phyloP scores from a whole-genome alignment of 2,329 filamentous ascomycete genomes.

The Diplodia sapinea region DNA sequence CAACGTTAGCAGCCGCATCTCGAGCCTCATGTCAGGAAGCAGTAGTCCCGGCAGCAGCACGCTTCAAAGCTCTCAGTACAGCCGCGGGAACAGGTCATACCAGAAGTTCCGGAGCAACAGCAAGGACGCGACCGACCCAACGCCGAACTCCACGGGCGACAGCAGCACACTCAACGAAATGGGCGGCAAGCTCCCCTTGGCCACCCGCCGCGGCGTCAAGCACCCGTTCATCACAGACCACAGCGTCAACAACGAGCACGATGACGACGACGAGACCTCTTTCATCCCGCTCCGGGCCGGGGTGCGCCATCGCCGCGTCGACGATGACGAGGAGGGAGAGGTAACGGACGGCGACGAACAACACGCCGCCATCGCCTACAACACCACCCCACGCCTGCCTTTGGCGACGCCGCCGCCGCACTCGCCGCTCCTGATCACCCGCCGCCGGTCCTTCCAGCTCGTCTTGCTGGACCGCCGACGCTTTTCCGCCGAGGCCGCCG shows the following conservation, averaged over 20 bases:
- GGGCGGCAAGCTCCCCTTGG: background rate
- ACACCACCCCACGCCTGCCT: background rate
- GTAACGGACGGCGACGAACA: too few species aligned
- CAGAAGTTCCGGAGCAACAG: background rate
- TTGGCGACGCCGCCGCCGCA: background rate
- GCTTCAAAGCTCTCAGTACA: background rate
- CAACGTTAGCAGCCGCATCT: constrained; percentile 4
- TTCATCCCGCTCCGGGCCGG: background rate
- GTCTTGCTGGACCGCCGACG: background rate
- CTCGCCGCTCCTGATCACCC: constrained; percentile 2
- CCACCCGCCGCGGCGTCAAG: background rate
- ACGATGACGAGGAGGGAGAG: too few species aligned
- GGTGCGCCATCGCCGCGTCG: background rate
- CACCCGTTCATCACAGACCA: background rate
- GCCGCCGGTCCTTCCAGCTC: constrained; percentile 12
- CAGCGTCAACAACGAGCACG: background rate
- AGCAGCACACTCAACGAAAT: constrained; percentile 6
- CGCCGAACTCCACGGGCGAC: background rate
- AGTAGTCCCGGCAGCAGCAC: background rate
- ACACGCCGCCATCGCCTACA: background rate
- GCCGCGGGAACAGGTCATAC: background rate
- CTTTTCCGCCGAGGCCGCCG: too few species aligned
- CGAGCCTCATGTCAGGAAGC: constrained; percentile 4
- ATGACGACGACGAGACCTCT: background rate
- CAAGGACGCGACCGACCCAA: background rate